phyloP scores from a whole-genome alignment of 2,329 filamentous ascomycete species.

The Blastomyces percursus region DNA sequence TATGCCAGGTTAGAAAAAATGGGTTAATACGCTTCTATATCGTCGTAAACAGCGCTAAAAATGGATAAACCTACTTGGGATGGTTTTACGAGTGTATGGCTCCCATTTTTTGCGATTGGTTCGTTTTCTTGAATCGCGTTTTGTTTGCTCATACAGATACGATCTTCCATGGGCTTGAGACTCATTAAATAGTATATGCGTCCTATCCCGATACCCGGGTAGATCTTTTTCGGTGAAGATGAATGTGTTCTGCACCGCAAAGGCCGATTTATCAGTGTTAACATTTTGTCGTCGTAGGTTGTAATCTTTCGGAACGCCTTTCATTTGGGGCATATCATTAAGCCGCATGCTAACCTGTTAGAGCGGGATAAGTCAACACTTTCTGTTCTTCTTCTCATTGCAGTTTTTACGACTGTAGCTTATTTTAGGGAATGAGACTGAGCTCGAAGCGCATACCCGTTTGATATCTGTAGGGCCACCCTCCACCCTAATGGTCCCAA shows the following conservation, averaged over 20 bases:
- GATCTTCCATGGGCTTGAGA: constrained; percentile 27
- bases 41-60: background rate
- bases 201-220: constrained; percentile 54
- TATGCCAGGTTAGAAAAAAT: constrained; percentile 9
- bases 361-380: constrained; percentile 3
- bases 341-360: constrained; percentile 58
- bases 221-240: constrained; percentile 91
- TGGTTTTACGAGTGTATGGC: constrained; percentile 49
- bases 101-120: constrained; percentile 45
- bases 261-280: constrained; percentile 32
- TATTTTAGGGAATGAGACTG: background rate
- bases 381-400: background rate
- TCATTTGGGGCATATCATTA: constrained; percentile 55
- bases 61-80: constrained; percentile 52
- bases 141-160: constrained; percentile 37
- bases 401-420: background rate
- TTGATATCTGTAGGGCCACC: constrained; percentile 45
- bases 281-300: constrained; percentile 59
- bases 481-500: constrained; percentile 59
- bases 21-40: constrained; percentile 4
- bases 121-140: constrained; percentile 34
- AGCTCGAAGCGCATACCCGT: constrained; percentile 26
- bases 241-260: constrained; percentile 65
- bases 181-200: constrained; percentile 33
- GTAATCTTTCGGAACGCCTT: constrained; percentile 77